Percentiles rank a stretch among this genome's conserved stretches.
Conservation (phyloP, 192 early-diverging fungal genomes). For the Umbelopsis vinacea region DNA sequence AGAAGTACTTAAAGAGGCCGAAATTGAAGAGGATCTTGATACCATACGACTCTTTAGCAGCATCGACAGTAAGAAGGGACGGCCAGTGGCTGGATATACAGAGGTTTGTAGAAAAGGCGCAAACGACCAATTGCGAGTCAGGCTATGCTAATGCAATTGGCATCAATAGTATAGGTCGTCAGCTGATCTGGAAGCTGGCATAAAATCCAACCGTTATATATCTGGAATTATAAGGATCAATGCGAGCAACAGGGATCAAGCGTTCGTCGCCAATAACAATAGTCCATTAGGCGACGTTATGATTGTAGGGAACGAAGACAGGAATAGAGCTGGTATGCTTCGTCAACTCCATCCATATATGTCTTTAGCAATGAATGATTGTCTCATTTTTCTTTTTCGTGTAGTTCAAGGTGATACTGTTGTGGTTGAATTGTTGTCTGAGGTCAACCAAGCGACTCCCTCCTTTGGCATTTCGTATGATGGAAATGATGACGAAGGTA, state of each 20-base stretch:
- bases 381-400: neutral
- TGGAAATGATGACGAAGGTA: constrained; percentile 29
- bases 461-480: constrained; percentile 50
- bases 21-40: constrained; percentile 51
- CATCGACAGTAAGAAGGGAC: neutral
- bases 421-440: constrained; percentile 61
- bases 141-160: neutral
- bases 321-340: constrained; percentile 51
- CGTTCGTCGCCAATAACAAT: constrained; percentile 45
- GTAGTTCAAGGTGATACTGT: constrained; percentile 67
- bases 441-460: constrained; percentile 47
- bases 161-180: constrained; percentile 49
- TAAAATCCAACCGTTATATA: constrained; percentile 54
- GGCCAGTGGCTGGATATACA: constrained; percentile 33
- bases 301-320: constrained; percentile 59
- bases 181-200: constrained; percentile 55
- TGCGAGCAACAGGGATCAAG: constrained; percentile 49
- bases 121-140: neutral
- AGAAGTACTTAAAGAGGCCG: constrained; percentile 54
- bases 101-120: constrained; percentile 27
- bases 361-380: neutral
- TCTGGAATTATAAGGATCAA: constrained; percentile 49
- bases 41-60: constrained; percentile 24
- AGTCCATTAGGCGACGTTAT: constrained; percentile 58
- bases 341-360: neutral